Conservation (phyloP, 2,329 filamentous ascomycete species). For the Claviceps sp. region DNA sequence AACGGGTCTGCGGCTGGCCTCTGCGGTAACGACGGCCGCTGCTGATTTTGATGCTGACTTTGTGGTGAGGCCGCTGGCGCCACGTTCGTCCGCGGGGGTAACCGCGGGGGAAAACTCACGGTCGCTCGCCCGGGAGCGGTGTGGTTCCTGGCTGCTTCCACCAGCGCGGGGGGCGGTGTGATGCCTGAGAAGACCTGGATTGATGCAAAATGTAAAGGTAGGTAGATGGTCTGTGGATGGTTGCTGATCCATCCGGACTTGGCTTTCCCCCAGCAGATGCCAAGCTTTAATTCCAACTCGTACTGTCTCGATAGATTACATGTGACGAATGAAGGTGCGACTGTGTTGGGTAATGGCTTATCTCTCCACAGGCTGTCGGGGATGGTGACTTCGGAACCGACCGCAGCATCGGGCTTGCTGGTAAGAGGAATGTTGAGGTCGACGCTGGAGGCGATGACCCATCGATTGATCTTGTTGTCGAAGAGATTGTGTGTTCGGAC, state of each 20-base stretch:
- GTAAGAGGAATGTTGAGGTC: conserved; percentile 62
- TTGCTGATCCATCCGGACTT: conserved; percentile 15
- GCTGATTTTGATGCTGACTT: conserved; percentile 4
- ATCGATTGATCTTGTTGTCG: conserved; percentile 57
- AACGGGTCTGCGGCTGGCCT: conserved; percentile 32
- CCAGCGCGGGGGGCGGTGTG: conserved; percentile 60
- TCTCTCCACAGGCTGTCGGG: conserved; percentile 61
- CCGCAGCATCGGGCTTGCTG: conserved; percentile 35
- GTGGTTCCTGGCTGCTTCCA: conserved; percentile 39
- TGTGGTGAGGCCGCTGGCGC: conserved; percentile 11
- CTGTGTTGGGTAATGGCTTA: conserved; percentile 63
- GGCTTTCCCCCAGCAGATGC: conserved; percentile 59
- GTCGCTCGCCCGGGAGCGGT: conserved; percentile 26
- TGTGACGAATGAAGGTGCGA: conserved; percentile 74
- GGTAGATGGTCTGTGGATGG: conserved; percentile 50
- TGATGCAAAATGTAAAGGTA: conserved; percentile 62
- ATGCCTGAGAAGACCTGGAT: conserved; percentile 83
- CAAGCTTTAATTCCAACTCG: conserved; percentile 69
- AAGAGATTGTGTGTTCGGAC: conserved; percentile 65
- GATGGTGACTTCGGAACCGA: conserved; percentile 55
- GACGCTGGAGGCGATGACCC: conserved; percentile 59
- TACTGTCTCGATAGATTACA: conserved; percentile 80
- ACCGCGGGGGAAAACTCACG: conserved; percentile 19
- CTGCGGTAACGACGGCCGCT: conserved; percentile 11
- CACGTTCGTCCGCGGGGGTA: conserved; percentile 23